A percentile compares a stretch with the other conserved stretches of the same genome.
These are phyloP conservation scores for Wakefieldia striispora DNA, from an alignment of 768 basidiomycete species.

Conservation along the genomic window DNA sequence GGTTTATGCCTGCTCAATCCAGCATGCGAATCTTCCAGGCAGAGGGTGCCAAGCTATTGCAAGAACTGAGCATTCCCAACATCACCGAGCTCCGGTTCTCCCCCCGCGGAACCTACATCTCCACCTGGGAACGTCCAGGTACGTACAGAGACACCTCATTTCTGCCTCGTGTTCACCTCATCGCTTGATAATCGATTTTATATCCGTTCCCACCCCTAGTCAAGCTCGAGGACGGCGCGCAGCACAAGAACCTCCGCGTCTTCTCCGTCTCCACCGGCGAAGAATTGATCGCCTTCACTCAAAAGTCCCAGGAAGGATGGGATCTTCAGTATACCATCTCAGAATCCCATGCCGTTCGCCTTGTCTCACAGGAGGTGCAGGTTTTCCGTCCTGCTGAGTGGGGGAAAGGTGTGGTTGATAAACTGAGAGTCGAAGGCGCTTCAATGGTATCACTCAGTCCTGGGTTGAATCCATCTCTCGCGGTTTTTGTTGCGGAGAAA, in stretches of 20 bases:
- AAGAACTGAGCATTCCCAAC: conserved; percentile 71
- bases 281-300: conserved; percentile 82
- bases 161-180: conserved; percentile 24
- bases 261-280: conserved; percentile 85
- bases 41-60: conserved; percentile 67
- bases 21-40: conserved; percentile 80
- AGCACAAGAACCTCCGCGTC: conserved; percentile 92
- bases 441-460: conserved; percentile 75
- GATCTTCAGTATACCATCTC: conserved; percentile 88
- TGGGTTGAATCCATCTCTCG: conserved; percentile 84
- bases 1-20: conserved; percentile 8
- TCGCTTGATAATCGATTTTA: conserved; percentile 14
- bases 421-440: conserved; percentile 82
- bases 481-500: conserved; percentile 91
- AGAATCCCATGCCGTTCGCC: conserved; percentile 80
- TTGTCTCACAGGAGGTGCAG: conserved; percentile 80
- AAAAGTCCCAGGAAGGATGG: conserved; percentile 92
- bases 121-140: conserved; percentile 93
- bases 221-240: conserved; percentile 86
- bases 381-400: conserved; percentile 80
- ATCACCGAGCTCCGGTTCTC: conserved; percentile 88
- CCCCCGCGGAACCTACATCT: conserved; percentile 88
- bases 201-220: conserved; percentile 34
- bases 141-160: conserved; percentile 21
- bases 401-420: conserved; percentile 76